These are phyloP conservation scores for Colletotrichum agaves DNA, from an alignment of 2,329 filamentous ascomycete genomes.

Conservation along the genomic window DNA sequence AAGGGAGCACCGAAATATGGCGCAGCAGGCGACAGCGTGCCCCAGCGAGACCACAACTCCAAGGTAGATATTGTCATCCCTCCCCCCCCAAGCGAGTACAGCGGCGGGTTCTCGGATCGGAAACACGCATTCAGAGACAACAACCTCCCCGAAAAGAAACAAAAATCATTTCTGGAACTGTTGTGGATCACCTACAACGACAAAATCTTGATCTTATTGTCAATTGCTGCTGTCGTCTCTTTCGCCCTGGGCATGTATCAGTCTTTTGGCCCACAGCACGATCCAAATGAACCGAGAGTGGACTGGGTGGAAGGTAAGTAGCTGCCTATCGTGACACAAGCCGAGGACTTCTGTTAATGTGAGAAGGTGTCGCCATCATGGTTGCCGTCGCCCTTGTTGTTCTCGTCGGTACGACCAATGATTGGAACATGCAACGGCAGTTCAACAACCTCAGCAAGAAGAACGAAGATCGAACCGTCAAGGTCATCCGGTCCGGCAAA, in stretches of 20 bases:
- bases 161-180: constrained; percentile 66
- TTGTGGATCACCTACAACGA: constrained; percentile 80
- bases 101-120: constrained; percentile 58
- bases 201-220: constrained; percentile 77
- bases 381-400: constrained; percentile 71
- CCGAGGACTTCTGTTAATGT: too few relatives aligned
- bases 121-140: constrained; percentile 70
- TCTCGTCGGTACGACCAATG: constrained; percentile 67
- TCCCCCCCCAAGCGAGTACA: constrained; percentile 22
- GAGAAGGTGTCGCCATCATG: constrained; percentile 66
- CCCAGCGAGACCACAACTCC: constrained; percentile 41
- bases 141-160: constrained; percentile 67
- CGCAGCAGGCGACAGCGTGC: constrained; percentile 46
- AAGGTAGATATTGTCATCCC: constrained; percentile 32
- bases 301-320: constrained; percentile 65
- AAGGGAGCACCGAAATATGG: constrained; percentile 50
- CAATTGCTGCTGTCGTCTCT: constrained; percentile 74
- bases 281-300: constrained; percentile 54
- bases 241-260: constrained; percentile 77
- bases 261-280: constrained; percentile 61
- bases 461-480: constrained; percentile 71
- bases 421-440: constrained; percentile 72
- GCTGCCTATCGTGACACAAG: too few relatives aligned
- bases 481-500: constrained; percentile 73
- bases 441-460: constrained; percentile 67